Evolutionary conservation across 192 early-diverging fungal species (phyloP).

Genomic region (Umbelopsis sp.): DNA sequence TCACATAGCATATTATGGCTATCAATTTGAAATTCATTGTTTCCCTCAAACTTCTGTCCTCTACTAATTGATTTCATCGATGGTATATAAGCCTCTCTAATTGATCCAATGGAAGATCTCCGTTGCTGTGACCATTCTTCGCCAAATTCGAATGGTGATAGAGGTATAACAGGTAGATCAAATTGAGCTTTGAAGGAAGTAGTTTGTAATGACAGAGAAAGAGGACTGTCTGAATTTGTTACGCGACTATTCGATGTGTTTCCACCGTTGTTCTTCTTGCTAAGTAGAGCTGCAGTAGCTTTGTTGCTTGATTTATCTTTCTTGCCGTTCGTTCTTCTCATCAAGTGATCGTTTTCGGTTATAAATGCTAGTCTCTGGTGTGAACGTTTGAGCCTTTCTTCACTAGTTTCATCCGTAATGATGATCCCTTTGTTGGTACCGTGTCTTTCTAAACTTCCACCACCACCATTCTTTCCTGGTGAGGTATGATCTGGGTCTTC

Average conservation of each 20-base stretch:
- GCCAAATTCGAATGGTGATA: slow-evolving; percentile 28
- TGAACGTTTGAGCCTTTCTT: slow-evolving; percentile 3
- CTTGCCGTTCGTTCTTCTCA: neutral
- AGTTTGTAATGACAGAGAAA: neutral
- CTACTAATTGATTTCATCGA: neutral
- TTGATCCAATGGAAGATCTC: neutral
- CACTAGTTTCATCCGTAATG: neutral
- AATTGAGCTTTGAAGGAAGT: slow-evolving; percentile 8
- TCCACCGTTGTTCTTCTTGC: neutral
- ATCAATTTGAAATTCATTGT: too few relatives aligned
- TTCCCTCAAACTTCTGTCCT: too few relatives aligned
- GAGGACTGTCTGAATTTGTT: neutral
- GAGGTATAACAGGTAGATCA: slow-evolving; percentile 27
- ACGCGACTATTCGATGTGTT: neutral
- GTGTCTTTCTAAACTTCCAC: neutral
- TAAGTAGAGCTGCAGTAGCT: neutral
- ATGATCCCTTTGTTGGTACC: slow-evolving; percentile 7
- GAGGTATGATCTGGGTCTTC: slow-evolving; percentile 12
- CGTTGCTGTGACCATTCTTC: slow-evolving; percentile 15
- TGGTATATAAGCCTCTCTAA: neutral
- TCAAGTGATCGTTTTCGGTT: slow-evolving; percentile 9
- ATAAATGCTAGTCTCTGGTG: slow-evolving; percentile 16
- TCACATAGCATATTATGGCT: too few relatives aligned
- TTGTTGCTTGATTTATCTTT: slow-evolving; percentile 12
- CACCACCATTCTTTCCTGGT: slow-evolving; percentile 5